These are phyloP conservation scores for Bremia lactucae DNA, from an alignment of 352 stramenopile genomes.

Conservation along the genomic window DNA sequence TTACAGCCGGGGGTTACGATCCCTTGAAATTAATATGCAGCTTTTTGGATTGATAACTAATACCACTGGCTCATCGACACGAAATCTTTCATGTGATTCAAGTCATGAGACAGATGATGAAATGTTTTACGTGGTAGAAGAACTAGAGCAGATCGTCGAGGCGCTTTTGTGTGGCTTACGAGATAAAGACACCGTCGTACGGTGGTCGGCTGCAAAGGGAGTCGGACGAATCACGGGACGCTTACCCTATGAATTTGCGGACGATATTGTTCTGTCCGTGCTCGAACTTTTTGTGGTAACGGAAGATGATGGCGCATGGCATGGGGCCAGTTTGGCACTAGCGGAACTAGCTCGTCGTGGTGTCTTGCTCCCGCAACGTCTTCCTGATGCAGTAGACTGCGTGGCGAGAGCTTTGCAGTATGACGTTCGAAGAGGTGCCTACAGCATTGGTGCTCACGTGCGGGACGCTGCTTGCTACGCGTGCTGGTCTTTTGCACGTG, in stretches of 20 bases:
- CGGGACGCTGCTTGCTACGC: constrained; percentile 96
- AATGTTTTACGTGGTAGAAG: constrained; percentile 81
- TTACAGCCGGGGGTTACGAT: constrained; percentile 90
- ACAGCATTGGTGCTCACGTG: constrained; percentile 95
- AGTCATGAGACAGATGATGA: constrained; percentile 33
- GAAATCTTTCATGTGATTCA: constrained; percentile 1
- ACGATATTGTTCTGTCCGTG: constrained; percentile 95
- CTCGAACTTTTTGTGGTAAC: constrained; percentile 89
- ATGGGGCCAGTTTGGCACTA: constrained; percentile 94
- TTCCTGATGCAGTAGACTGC: constrained; percentile 89
- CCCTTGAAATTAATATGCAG: constrained; percentile 88
- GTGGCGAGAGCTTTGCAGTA: constrained; percentile 89
- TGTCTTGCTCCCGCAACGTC: constrained; percentile 88
- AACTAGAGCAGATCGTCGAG: constrained; percentile 96
- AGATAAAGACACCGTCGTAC: constrained; percentile 94
- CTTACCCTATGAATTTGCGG: constrained; percentile 88
- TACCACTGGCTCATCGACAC: background rate
- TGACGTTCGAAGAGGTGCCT: constrained; percentile 89
- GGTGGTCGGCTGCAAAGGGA: constrained; percentile 98
- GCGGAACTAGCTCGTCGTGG: constrained; percentile 92
- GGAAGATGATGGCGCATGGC: constrained; percentile 92
- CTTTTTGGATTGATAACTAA: constrained; percentile 21
- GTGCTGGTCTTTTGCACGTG: constrained; percentile 95
- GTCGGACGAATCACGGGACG: constrained; percentile 93
- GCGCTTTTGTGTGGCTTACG: constrained; percentile 77